phyloP scores from a whole-genome alignment of 1,139 yeast genomes.

The Yamadazyma conglobata region DNA sequence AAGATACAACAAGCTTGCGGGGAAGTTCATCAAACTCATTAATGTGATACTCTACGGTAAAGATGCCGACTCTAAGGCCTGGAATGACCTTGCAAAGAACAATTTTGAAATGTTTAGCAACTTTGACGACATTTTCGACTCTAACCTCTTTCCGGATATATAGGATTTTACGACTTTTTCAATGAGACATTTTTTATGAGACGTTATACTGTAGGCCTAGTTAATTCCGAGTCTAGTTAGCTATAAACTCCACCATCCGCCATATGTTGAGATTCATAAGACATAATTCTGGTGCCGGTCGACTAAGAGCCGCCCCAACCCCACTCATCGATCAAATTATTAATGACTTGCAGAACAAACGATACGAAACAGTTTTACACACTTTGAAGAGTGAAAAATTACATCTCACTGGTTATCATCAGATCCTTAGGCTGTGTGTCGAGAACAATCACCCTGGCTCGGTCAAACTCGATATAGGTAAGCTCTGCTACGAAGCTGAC shows the following conservation, averaged over 20 bases:
- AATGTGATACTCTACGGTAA: constrained; percentile 24
- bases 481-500: background rate
- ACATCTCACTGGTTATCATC: constrained; percentile 1
- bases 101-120: constrained; percentile 15
- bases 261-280: background rate
- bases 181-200: constrained; percentile 2
- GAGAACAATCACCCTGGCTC: constrained; percentile 2
- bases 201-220: too few relatives aligned
- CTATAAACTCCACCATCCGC: too few relatives aligned
- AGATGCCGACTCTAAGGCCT: constrained; percentile 8
- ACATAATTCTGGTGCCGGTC: background rate
- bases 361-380: background rate
- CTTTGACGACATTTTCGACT: constrained; percentile 16
- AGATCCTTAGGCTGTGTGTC: constrained; percentile 2
- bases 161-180: background rate
- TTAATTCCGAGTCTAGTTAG: too few relatives aligned
- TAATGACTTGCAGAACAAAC: background rate
- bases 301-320: background rate
- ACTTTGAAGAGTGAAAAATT: background rate
- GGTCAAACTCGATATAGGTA: constrained; percentile 2
- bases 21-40: constrained; percentile 47
- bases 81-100: constrained; percentile 12
- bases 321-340: background rate
- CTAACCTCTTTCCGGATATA: constrained; percentile 1
- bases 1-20: constrained; percentile 45